phyloP scores from a whole-genome alignment of 768 basidiomycete genomes.

The Serendipita vermifera region DNA sequence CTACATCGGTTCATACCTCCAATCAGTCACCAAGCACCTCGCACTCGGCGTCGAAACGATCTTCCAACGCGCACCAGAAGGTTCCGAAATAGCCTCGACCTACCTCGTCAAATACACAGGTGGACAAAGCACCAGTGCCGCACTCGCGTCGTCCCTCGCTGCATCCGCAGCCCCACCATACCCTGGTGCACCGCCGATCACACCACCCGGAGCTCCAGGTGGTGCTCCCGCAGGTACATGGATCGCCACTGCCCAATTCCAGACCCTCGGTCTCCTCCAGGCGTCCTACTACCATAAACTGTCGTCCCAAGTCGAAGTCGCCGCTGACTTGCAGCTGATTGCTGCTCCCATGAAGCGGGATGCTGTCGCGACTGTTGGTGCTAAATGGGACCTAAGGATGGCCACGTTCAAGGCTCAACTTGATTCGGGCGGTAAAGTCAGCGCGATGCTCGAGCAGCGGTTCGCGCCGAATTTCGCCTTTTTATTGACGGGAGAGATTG shows the following conservation, averaged over 20 bases:
- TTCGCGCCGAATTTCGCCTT: slow-evolving; percentile 94
- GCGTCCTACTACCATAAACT: slow-evolving; percentile 96
- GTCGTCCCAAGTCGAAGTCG: slow-evolving; percentile 93
- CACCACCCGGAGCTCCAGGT: too few species aligned
- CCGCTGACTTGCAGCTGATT: slow-evolving; percentile 78
- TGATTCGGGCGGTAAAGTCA: slow-evolving; percentile 90
- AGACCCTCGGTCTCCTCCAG: slow-evolving; percentile 69
- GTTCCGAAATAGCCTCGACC: slow-evolving; percentile 58
- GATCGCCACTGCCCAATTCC: slow-evolving; percentile 62
- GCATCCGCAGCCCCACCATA: slow-evolving; percentile 28
- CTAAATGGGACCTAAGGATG: slow-evolving; percentile 92
- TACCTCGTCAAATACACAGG: slow-evolving; percentile 73
- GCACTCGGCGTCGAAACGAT: slow-evolving; percentile 74
- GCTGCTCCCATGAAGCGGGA: slow-evolving; percentile 71
- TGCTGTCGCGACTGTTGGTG: slow-evolving; percentile 85
- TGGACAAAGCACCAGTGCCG: slow-evolving; percentile 58
- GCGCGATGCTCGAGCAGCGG: slow-evolving; percentile 87
- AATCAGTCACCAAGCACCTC: slow-evolving; percentile 81
- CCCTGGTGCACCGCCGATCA: too few species aligned
- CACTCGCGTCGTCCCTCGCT: not conserved
- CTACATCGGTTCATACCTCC: slow-evolving; percentile 82
- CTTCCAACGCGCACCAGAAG: slow-evolving; percentile 64
- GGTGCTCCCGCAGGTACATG: slow-evolving; percentile 69
- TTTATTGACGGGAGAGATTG: slow-evolving; percentile 90
- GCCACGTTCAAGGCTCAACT: slow-evolving; percentile 89